phyloP scores from a whole-genome alignment of 371 early-diverging fungal species.

The Lichtheimia ornata region DNA sequence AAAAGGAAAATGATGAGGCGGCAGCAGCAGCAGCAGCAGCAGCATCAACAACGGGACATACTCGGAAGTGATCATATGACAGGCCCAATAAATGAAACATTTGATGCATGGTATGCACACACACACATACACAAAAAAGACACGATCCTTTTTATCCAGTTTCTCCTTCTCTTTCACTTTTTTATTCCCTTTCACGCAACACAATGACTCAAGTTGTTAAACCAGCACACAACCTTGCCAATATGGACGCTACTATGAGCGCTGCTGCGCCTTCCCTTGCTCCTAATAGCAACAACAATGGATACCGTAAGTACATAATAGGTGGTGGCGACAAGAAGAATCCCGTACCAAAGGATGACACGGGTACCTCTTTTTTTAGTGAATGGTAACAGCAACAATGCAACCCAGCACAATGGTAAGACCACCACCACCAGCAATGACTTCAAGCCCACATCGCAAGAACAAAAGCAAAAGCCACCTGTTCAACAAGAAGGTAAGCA shows the following conservation, averaged over 20 bases:
- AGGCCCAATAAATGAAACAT: conserved; percentile 4
- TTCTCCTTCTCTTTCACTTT: conserved; percentile 1
- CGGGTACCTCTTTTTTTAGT: too few relatives aligned
- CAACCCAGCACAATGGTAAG: too few relatives aligned
- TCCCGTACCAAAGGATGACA: too few relatives aligned
- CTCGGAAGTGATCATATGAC: conserved; percentile 1
- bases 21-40: background rate
- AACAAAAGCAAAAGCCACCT: background rate
- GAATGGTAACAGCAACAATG: too few relatives aligned
- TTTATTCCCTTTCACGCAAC: background rate
- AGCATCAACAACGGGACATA: background rate
- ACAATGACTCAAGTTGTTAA: conserved; percentile 1
- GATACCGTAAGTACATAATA: background rate
- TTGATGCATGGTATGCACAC: background rate
- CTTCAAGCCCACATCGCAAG: too few relatives aligned
- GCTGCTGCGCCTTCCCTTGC: background rate
- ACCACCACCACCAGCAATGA: too few relatives aligned
- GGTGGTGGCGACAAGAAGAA: background rate
- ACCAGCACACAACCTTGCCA: background rate
- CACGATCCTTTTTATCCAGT: background rate
- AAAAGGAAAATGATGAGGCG: conserved; percentile 31
- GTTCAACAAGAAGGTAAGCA: too few relatives aligned
- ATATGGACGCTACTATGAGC: background rate
- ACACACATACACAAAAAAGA: background rate
- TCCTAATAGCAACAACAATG: conserved; percentile 8